Conservation (phyloP, 495 filamentous ascomycete genomes). For the Cairneyella variabilis region DNA sequence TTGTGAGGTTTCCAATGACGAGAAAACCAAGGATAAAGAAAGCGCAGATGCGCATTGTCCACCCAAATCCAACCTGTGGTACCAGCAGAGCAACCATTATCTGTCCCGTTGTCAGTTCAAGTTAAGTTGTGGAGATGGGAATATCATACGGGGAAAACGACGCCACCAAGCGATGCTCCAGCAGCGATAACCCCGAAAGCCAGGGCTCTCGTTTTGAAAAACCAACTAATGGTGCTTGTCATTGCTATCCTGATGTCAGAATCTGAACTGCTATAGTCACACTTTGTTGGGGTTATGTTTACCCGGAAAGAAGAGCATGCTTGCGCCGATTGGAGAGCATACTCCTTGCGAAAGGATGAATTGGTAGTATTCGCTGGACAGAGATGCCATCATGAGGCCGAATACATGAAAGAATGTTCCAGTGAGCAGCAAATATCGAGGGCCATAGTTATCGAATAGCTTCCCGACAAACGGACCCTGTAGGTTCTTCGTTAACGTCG, state of each 20-base stretch:
- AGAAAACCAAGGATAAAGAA: slow-evolving; percentile 65
- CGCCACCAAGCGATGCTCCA: slow-evolving; percentile 62
- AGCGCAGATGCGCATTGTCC: slow-evolving; percentile 64
- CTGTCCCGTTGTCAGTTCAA: no score
- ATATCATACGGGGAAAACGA: slow-evolving; percentile 60
- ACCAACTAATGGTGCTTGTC: no score
- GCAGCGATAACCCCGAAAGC: slow-evolving; percentile 62
- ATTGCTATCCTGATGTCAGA: no score
- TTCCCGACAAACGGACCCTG: slow-evolving; percentile 58
- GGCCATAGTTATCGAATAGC: slow-evolving; percentile 70
- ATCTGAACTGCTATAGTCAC: no score
- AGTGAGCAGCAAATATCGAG: slow-evolving; percentile 55
- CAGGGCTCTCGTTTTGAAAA: slow-evolving; percentile 55
- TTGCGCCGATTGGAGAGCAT: slow-evolving; percentile 47
- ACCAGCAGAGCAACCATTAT: slow-evolving; percentile 67
- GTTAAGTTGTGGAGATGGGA: no score
- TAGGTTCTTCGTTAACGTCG: no score
- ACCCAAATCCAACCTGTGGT: slow-evolving; percentile 57
- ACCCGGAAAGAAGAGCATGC: slow-evolving; percentile 55
- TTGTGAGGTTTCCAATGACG: slow-evolving; percentile 53
- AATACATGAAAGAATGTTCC: slow-evolving; percentile 62
- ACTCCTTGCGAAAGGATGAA: slow-evolving; percentile 55
- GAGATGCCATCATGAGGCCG: slow-evolving; percentile 66
- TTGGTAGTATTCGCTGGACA: slow-evolving; percentile 59
- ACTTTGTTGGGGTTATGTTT: no score